phyloP scores from a whole-genome alignment of 768 basidiomycete genomes.

The Rhodocollybia butyracea region DNA sequence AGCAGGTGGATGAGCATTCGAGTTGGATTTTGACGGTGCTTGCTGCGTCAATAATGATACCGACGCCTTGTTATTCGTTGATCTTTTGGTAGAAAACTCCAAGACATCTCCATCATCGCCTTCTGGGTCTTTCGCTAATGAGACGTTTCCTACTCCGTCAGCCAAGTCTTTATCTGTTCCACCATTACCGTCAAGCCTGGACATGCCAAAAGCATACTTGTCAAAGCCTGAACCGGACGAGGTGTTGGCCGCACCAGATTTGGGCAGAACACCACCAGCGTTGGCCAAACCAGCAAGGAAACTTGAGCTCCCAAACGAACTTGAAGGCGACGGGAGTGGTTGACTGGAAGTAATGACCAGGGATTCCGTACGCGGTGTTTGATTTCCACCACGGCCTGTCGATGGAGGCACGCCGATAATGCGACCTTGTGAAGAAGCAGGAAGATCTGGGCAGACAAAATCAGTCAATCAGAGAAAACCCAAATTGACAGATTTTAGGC shows the following conservation, averaged over 20 bases:
- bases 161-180: constrained; percentile 32
- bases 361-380: constrained; percentile 82
- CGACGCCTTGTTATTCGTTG: constrained; percentile 19
- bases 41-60: constrained; percentile 62
- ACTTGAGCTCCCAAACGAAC: constrained; percentile 57
- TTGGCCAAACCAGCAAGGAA: constrained; percentile 31
- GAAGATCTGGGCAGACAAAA: constrained; percentile 30
- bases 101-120: constrained; percentile 23
- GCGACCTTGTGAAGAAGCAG: constrained; percentile 25
- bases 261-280: background rate
- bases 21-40: constrained; percentile 33
- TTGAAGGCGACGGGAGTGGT: constrained; percentile 84
- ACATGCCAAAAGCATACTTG: constrained; percentile 91
- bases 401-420: constrained; percentile 91
- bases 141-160: constrained; percentile 49
- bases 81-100: constrained; percentile 1
- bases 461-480: background rate
- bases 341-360: constrained; percentile 89
- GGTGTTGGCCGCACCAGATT: constrained; percentile 5
- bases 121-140: constrained; percentile 26
- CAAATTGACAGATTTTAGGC: too few relatives aligned
- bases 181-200: constrained; percentile 65
- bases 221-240: constrained; percentile 47
- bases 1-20: too few relatives aligned
- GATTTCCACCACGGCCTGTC: constrained; percentile 92